Evolutionary conservation across 257 asterid species (phyloP).

Genomic region (Nicotiana paniculata): DNA sequence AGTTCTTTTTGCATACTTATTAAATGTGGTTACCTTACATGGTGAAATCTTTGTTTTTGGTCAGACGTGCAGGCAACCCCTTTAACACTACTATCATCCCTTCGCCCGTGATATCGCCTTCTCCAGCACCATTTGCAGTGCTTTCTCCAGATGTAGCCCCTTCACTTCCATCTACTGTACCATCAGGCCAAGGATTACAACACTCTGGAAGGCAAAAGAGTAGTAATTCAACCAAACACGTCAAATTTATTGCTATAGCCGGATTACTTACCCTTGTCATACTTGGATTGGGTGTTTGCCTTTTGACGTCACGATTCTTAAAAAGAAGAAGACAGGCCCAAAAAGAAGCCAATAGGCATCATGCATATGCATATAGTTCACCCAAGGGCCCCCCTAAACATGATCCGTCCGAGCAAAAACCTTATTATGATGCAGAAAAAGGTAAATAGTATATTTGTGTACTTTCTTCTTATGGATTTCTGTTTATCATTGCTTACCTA

Average conservation of each 20-base stretch:
- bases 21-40: neutral
- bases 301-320: conserved; percentile 40
- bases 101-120: conserved; percentile 51
- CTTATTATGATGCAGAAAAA: conserved; percentile 34
- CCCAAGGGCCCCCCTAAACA: conserved; percentile 21
- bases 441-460: conserved; percentile 22
- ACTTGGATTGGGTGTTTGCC: conserved; percentile 42
- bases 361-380: conserved; percentile 20
- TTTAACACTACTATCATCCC: conserved; percentile 74
- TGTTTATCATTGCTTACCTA: neutral
- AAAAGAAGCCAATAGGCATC: conserved; percentile 25
- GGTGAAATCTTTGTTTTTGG: conserved; percentile 11
- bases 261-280: conserved; percentile 37
- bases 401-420: conserved; percentile 31
- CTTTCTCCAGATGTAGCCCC: conserved; percentile 43
- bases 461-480: neutral
- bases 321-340: conserved; percentile 26
- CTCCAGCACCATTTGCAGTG: conserved; percentile 36
- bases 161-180: conserved; percentile 27
- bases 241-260: conserved; percentile 43
- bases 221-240: conserved; percentile 22
- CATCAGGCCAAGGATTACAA: conserved; percentile 30
- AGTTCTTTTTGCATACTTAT: neutral
- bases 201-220: conserved; percentile 23
- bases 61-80: conserved; percentile 84